These are phyloP conservation scores for Kondoa subrosea DNA, from an alignment of 768 basidiomycete genomes.

Conservation along the genomic window DNA sequence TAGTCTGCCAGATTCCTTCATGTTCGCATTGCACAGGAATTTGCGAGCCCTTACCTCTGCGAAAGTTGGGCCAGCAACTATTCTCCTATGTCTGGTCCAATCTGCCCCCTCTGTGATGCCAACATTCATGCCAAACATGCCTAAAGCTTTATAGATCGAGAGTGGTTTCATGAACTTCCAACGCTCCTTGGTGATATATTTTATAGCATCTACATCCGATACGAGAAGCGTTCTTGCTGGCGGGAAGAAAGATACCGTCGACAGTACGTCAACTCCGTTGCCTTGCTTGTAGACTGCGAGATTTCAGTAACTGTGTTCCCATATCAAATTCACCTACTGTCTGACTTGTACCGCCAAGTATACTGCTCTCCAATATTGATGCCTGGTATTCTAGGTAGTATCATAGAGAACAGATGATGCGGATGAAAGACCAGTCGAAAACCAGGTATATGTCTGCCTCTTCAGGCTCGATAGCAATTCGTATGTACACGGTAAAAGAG, in stretches of 20 bases:
- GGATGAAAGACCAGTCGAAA: slow-evolving; percentile 16
- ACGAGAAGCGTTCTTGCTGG: slow-evolving; percentile 8
- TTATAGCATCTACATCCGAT: slow-evolving; percentile 17
- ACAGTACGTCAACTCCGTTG: slow-evolving; percentile 11
- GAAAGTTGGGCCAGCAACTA: slow-evolving; percentile 33
- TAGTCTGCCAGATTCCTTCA: slow-evolving; percentile 14
- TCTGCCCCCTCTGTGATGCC: slow-evolving; percentile 48
- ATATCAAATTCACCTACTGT: not conserved
- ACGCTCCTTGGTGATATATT: slow-evolving; percentile 14
- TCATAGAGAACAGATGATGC: slow-evolving; percentile 8
- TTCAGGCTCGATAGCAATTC: not conserved
- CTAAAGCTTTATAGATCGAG: slow-evolving; percentile 37
- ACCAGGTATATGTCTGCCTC: slow-evolving; percentile 17
- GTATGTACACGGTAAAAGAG: not conserved
- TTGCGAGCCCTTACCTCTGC: slow-evolving; percentile 12
- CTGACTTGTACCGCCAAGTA: slow-evolving; percentile 15
- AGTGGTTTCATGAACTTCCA: slow-evolving; percentile 43
- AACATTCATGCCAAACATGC: slow-evolving; percentile 46
- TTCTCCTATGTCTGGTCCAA: slow-evolving; percentile 51
- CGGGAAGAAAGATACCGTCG: slow-evolving; percentile 15
- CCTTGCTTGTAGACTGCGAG: not conserved
- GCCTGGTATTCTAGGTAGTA: slow-evolving; percentile 10
- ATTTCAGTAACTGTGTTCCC: not conserved
- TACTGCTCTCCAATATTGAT: slow-evolving; percentile 20
- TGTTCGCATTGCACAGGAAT: slow-evolving; percentile 48